Evolutionary conservation across 192 early-diverging fungal species (phyloP).

Genomic region (Backusella luteola): DNA sequence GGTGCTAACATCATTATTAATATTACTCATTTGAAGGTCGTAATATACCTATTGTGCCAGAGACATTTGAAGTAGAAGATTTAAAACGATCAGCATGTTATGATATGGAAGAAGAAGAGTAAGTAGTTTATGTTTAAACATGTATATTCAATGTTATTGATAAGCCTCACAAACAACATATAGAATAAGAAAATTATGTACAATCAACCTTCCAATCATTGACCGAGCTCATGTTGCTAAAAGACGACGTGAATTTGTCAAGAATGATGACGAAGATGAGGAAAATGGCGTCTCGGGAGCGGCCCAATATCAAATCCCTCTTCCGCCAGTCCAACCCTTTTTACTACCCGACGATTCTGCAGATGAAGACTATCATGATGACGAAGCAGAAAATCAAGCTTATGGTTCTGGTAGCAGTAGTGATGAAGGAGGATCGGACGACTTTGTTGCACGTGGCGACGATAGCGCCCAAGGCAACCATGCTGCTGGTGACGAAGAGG

Average conservation of each 20-base stretch:
- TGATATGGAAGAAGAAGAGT: constrained; percentile 44
- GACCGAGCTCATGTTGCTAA: constrained; percentile 27
- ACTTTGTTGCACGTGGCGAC: constrained; percentile 9
- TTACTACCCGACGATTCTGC: constrained; percentile 35
- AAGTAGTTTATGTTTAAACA: constrained; percentile 10
- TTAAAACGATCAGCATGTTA: constrained; percentile 35
- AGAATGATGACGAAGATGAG: constrained; percentile 37
- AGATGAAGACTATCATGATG: constrained; percentile 41
- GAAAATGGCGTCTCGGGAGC: neutral
- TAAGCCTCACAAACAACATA: neutral
- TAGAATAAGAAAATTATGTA: neutral
- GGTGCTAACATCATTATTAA: neutral
- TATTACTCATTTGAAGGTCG: constrained; percentile 37
- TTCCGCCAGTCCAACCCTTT: constrained; percentile 10
- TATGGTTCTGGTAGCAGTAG: constrained; percentile 31
- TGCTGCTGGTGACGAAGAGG: constrained; percentile 17
- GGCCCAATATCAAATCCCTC: constrained; percentile 13
- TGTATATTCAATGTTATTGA: neutral
- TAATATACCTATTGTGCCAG: constrained; percentile 48
- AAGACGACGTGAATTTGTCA: constrained; percentile 32
- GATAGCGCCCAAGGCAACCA: constrained; percentile 21
- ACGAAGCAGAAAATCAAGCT: constrained; percentile 27
- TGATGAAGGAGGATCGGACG: constrained; percentile 48
- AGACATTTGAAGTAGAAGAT: constrained; percentile 52
- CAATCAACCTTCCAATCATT: constrained; percentile 18